phyloP scores from a whole-genome alignment of 2,329 filamentous ascomycete species.

The Fusarium domesticum region DNA sequence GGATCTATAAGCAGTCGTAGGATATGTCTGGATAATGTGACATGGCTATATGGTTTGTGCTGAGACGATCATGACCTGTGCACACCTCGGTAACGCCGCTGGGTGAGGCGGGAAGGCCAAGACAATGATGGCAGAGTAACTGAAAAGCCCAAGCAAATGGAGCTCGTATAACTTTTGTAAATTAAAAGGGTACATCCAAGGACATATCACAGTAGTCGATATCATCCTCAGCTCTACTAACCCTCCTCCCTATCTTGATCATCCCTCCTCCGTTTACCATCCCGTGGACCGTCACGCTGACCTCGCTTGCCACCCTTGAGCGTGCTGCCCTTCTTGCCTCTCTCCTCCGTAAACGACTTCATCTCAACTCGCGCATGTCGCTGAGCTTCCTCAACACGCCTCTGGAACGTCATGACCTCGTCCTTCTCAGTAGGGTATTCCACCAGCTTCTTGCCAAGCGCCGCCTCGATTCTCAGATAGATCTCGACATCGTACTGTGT shows the following conservation, averaged over 20 bases:
- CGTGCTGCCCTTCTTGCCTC: slow-evolving; percentile 52
- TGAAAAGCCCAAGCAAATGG: too few relatives aligned
- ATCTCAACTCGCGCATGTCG: slow-evolving; percentile 75
- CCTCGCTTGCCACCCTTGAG: slow-evolving; percentile 38
- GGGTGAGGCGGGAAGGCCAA: too few relatives aligned
- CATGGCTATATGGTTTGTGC: too few relatives aligned
- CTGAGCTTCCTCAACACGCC: slow-evolving; percentile 79
- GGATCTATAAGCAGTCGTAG: too few relatives aligned
- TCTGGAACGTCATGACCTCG: slow-evolving; percentile 78
- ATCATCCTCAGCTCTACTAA: slow-evolving; percentile 34
- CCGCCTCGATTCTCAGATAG: slow-evolving; percentile 76
- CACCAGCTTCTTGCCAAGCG: slow-evolving; percentile 71
- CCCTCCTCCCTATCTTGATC: slow-evolving; percentile 77
- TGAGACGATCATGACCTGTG: too few relatives aligned
- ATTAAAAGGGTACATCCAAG: neutral
- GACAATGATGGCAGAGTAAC: too few relatives aligned
- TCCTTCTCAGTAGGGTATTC: slow-evolving; percentile 72
- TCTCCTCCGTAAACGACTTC: slow-evolving; percentile 73
- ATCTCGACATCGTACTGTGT: slow-evolving; percentile 87
- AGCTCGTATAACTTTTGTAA: neutral
- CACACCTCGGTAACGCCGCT: too few relatives aligned
- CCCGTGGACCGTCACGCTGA: slow-evolving; percentile 43
- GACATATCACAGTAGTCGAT: slow-evolving; percentile 2
- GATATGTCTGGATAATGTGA: too few relatives aligned
- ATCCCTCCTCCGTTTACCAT: slow-evolving; percentile 46